A percentile compares a stretch with the other conserved stretches of the same genome.
phyloP scores from a whole-genome alignment of 805 yeast genomes.

The Saccharomycopsis olivae region DNA sequence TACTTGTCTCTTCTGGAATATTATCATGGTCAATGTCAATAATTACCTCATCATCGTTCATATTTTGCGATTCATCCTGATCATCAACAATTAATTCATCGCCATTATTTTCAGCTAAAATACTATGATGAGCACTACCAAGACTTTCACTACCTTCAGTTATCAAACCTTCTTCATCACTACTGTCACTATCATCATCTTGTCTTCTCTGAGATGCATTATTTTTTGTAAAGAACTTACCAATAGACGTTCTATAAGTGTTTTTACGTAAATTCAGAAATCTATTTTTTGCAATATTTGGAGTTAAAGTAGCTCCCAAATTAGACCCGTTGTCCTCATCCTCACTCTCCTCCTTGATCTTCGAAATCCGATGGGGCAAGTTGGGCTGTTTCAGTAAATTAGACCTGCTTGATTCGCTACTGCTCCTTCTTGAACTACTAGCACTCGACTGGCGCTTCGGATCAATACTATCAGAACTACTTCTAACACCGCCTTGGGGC shows the following conservation, averaged over 20 bases:
- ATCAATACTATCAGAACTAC: neutral
- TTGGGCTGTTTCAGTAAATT: too few species aligned
- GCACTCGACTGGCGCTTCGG: neutral
- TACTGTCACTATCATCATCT: conserved; percentile 15
- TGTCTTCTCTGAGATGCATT: neutral
- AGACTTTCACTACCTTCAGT: neutral
- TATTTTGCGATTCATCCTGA: conserved; percentile 5
- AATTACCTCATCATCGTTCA: conserved; percentile 12
- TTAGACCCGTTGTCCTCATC: conserved; percentile 4
- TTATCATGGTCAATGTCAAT: conserved; percentile 15
- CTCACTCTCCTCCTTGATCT: conserved; percentile 16
- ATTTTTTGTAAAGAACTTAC: conserved; percentile 15
- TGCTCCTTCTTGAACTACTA: neutral
- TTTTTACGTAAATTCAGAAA: conserved; percentile 12
- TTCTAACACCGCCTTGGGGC: neutral
- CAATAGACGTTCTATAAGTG: conserved; percentile 13
- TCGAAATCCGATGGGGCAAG: conserved; percentile 9
- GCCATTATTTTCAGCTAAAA: neutral
- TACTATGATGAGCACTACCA: conserved; percentile 1
- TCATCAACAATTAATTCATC: conserved; percentile 12
- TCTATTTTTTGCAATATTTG: neutral
- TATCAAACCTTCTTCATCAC: conserved; percentile 7
- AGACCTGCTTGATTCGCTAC: conserved; percentile 4
- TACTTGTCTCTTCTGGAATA: conserved; percentile 1
- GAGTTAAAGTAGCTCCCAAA: neutral